A percentile compares a stretch with the other conserved stretches of the same genome.
These are phyloP conservation scores for Trametes coccinea DNA, from an alignment of 768 basidiomycete species.

Conservation along the genomic window DNA sequence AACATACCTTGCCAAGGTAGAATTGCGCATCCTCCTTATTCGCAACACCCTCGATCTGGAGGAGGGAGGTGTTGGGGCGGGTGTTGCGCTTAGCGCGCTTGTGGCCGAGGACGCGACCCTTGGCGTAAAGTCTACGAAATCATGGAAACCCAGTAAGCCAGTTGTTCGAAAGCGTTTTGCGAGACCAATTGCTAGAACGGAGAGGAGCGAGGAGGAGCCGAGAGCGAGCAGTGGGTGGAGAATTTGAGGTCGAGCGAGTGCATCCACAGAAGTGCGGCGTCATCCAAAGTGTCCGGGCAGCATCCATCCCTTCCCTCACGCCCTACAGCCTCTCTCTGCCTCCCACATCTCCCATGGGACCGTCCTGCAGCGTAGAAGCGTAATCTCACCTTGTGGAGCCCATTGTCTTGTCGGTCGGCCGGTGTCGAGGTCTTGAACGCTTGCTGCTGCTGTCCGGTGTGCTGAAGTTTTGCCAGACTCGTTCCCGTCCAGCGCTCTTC, in stretches of 20 bases:
- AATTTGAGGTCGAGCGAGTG: neutral
- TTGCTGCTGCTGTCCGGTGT: constrained; percentile 21
- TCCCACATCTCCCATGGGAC: constrained; percentile 23
- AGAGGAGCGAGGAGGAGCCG: neutral
- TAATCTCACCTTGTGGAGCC: constrained; percentile 76
- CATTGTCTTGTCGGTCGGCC: constrained; percentile 55
- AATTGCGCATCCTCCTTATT: constrained; percentile 93
- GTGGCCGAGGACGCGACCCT: constrained; percentile 97
- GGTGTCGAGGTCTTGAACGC: constrained; percentile 34
- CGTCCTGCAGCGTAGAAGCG: constrained; percentile 11
- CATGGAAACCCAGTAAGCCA: constrained; percentile 9
- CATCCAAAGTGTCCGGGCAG: constrained; percentile 34
- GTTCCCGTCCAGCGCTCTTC: constrained; percentile 8
- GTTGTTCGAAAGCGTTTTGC: neutral
- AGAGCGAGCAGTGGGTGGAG: neutral
- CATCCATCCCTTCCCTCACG: constrained; percentile 48
- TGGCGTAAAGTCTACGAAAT: constrained; percentile 77
- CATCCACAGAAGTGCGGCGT: constrained; percentile 6
- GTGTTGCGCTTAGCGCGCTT: constrained; percentile 98
- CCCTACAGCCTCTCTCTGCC: constrained; percentile 17
- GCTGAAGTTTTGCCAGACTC: constrained; percentile 15
- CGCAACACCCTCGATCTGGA: constrained; percentile 96
- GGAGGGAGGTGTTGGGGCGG: constrained; percentile 91
- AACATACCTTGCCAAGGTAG: constrained; percentile 95
- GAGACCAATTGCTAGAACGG: neutral